Evolutionary conservation across 768 basidiomycete genomes (phyloP).

Genomic region (Leucosporidium creatinivorum): DNA sequence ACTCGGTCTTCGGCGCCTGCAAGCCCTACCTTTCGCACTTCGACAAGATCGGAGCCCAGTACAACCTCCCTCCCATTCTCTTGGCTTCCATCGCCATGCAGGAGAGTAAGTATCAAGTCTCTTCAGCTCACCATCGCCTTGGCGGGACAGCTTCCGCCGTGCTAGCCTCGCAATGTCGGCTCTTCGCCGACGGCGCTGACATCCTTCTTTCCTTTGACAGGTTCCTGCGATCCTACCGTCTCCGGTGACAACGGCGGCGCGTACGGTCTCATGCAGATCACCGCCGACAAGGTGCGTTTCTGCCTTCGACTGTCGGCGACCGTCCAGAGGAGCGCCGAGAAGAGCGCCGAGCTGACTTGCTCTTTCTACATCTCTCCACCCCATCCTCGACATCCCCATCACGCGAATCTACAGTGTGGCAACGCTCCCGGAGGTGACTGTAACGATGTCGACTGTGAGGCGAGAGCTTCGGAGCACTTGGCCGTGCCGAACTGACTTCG

Average conservation of each 20-base stretch:
- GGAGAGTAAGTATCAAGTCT: constrained; percentile 49
- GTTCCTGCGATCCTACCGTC: constrained; percentile 51
- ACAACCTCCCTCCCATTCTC: constrained; percentile 60
- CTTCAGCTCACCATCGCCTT: too few relatives aligned
- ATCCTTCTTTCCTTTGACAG: too few relatives aligned
- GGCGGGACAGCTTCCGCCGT: too few relatives aligned
- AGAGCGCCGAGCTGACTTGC: too few relatives aligned
- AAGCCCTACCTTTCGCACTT: constrained; percentile 50
- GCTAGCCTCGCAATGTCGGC: too few relatives aligned
- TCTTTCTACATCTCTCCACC: too few relatives aligned
- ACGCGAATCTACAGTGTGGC: not conserved
- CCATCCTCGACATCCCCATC: too few relatives aligned
- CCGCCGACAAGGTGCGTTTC: constrained; percentile 29
- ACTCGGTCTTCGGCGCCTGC: constrained; percentile 58
- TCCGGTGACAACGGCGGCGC: constrained; percentile 21
- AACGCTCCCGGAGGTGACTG: constrained; percentile 8
- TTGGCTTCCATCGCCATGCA: constrained; percentile 84
- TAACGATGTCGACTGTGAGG: constrained; percentile 23
- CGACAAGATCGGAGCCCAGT: constrained; percentile 51
- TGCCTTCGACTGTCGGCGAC: constrained; percentile 16
- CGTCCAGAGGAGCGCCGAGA: not conserved
- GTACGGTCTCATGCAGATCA: constrained; percentile 27
- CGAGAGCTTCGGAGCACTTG: too few relatives aligned
- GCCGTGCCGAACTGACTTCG: too few relatives aligned
- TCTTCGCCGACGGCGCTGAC: too few relatives aligned